phyloP scores from a whole-genome alignment of 2,329 filamentous ascomycete genomes.

The Parascedosporium putredinis region DNA sequence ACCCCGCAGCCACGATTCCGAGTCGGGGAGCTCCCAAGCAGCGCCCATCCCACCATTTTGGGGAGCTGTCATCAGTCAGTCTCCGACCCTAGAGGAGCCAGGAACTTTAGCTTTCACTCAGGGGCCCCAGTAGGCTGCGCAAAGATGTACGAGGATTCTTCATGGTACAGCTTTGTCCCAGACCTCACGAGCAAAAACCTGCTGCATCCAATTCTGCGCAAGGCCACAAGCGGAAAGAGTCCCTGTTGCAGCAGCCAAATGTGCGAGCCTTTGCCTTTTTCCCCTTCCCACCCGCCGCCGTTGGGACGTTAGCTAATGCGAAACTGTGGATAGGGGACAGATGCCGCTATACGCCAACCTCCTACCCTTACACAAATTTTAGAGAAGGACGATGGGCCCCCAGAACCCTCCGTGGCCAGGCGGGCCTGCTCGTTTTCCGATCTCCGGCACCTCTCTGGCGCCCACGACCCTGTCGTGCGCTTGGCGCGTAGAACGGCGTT shows the following conservation, averaged over 20 bases:
- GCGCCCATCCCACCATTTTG: background rate
- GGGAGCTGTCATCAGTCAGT: background rate
- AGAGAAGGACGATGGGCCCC: conserved; percentile 46
- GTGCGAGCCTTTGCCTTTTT: too few species aligned
- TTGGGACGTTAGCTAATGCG: conserved; percentile 10
- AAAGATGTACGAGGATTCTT: conserved; percentile 67
- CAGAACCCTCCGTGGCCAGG: conserved; percentile 52
- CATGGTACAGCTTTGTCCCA: conserved; percentile 68
- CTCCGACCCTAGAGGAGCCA: background rate
- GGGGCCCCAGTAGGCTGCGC: background rate
- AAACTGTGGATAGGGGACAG: background rate
- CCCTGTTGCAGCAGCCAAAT: conserved; percentile 57
- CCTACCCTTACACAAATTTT: conserved; percentile 13
- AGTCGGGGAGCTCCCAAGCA: background rate
- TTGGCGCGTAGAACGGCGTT: too few species aligned
- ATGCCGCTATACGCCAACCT: background rate
- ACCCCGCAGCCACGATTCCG: background rate
- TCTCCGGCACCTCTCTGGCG: conserved; percentile 1
- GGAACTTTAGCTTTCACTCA: background rate
- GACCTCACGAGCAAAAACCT: conserved; percentile 43
- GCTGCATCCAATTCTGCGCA: conserved; percentile 25
- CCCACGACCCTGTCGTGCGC: background rate
- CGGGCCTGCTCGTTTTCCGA: conserved; percentile 52
- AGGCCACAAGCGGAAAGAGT: conserved; percentile 56
- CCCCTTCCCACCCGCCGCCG: background rate